Conservation (phyloP, 331 rosid genomes). For the Quercus lobata region DNA sequence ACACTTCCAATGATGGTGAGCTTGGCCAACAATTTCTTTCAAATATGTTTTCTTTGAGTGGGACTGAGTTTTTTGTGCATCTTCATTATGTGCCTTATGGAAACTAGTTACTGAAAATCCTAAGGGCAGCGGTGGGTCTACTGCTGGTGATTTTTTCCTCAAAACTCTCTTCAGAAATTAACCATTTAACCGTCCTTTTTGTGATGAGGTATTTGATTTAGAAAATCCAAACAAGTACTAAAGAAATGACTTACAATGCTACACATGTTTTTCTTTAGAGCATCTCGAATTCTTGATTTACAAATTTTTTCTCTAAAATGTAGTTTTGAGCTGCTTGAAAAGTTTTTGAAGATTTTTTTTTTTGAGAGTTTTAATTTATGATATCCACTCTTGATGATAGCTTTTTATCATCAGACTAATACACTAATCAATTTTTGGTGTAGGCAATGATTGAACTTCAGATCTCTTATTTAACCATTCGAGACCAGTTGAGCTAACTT, state of each 20-base stretch:
- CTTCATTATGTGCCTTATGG: neutral
- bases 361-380: no score
- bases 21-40: conserved; percentile 50
- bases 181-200: conserved; percentile 74
- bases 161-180: conserved; percentile 65
- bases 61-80: conserved; percentile 56
- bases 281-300: conserved; percentile 9
- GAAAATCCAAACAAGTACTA: neutral
- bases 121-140: conserved; percentile 62
- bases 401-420: no score
- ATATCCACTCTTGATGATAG: accelerated
- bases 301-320: conserved; percentile 1
- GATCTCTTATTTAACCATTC: no score
- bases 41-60: conserved; percentile 79
- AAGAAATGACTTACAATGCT: neutral
- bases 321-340: conserved; percentile 85
- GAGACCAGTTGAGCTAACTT: no score
- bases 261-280: neutral
- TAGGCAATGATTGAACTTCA: accelerated
- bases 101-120: conserved; percentile 7
- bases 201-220: conserved; percentile 62
- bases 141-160: conserved; percentile 85
- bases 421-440: no score
- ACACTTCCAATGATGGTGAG: conserved; percentile 46
- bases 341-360: conserved; percentile 39